These are phyloP conservation scores for Acanthochlamys bracteata DNA, from an alignment of 106 monocot genomes.

Conservation along the genomic window DNA sequence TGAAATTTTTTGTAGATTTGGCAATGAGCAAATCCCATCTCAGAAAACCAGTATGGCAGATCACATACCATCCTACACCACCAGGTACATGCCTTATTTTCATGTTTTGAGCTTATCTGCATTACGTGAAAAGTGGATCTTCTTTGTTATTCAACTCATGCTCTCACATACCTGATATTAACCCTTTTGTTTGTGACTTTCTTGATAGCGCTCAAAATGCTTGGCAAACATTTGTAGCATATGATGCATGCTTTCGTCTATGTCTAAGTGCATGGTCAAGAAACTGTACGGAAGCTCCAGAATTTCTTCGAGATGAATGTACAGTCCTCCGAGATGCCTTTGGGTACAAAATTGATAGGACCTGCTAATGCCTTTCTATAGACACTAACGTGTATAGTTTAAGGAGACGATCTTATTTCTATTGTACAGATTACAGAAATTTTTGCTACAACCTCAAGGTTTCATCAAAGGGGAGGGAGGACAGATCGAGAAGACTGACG, in stretches of 20 bases:
- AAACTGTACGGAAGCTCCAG: constrained; percentile 72
- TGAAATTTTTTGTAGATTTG: constrained; percentile 15
- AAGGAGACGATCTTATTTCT: neutral
- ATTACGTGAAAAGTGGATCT: neutral
- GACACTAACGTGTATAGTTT: neutral
- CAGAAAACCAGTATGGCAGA: constrained; percentile 21
- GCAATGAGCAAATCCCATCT: constrained; percentile 13
- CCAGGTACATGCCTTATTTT: too few species aligned
- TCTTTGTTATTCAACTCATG: neutral
- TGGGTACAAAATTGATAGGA: constrained; percentile 36
- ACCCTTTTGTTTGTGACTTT: neutral
- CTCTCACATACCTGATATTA: neutral
- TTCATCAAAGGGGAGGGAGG: constrained; percentile 20
- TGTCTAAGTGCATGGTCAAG: constrained; percentile 91
- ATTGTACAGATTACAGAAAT: constrained; percentile 57
- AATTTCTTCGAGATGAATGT: constrained; percentile 89
- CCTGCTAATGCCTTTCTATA: neutral
- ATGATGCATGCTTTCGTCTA: constrained; percentile 91
- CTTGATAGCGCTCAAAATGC: constrained; percentile 64
- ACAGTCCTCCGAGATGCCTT: constrained; percentile 69
- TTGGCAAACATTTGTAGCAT: constrained; percentile 93
- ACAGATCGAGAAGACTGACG: constrained; percentile 26
- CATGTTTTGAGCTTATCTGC: neutral
- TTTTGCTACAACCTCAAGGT: constrained; percentile 66
- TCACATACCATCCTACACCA: constrained; percentile 27